These are phyloP conservation scores for Hawksworthiomyces lignivorus DNA, from an alignment of 2,329 filamentous ascomycete species.

Conservation along the genomic window DNA sequence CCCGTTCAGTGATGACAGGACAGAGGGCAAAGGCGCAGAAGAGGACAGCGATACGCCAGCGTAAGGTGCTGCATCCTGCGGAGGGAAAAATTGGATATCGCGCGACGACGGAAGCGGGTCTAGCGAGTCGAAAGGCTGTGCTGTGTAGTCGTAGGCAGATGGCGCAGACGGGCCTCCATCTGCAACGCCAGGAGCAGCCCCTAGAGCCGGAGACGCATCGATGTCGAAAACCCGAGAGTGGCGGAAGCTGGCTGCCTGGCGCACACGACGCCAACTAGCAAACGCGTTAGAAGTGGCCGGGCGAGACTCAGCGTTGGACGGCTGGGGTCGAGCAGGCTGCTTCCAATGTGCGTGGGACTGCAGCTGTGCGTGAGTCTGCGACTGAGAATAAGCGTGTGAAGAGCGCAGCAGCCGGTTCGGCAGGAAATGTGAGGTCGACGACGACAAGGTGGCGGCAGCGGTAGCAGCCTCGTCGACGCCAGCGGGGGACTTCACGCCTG, in stretches of 20 bases:
- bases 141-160: neutral
- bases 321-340: neutral
- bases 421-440: slow-evolving; percentile 3
- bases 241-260: slow-evolving; percentile 42
- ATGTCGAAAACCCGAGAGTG: slow-evolving; percentile 39
- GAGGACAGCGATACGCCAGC: slow-evolving; percentile 1
- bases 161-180: neutral
- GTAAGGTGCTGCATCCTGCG: neutral
- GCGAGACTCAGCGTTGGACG: slow-evolving; percentile 18
- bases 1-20: slow-evolving; percentile 13
- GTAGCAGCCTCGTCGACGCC: slow-evolving; percentile 15
- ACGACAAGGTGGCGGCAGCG: slow-evolving; percentile 6
- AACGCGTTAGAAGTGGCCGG: slow-evolving; percentile 41
- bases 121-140: slow-evolving; percentile 10
- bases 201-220: slow-evolving; percentile 18
- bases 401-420: slow-evolving; percentile 13
- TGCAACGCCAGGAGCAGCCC: slow-evolving; percentile 2
- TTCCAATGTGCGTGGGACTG: neutral
- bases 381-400: slow-evolving; percentile 25
- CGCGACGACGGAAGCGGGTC: slow-evolving; percentile 31
- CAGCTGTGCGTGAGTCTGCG: slow-evolving; percentile 8
- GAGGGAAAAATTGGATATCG: slow-evolving; percentile 20
- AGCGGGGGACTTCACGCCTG: slow-evolving; percentile 18
- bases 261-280: slow-evolving; percentile 41
- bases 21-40: slow-evolving; percentile 8